Conservation (phyloP, 1,284 basidiomycete species). For the Leccinum insolens region DNA sequence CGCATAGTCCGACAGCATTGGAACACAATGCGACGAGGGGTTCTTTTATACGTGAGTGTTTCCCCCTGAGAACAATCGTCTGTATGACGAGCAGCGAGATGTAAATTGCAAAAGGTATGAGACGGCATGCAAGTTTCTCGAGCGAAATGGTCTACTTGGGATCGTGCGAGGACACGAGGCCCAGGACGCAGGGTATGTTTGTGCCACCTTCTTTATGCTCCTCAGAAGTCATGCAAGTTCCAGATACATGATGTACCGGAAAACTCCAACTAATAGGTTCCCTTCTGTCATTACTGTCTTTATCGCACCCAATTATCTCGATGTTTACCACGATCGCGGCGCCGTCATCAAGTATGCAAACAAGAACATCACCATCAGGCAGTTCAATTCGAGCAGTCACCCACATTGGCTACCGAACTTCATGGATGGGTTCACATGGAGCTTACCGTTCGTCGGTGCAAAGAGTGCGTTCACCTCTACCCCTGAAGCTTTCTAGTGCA, state of each 20-base stretch:
- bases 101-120: constrained; percentile 63
- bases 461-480: constrained; percentile 72
- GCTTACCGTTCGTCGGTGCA: constrained; percentile 95
- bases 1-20: constrained; percentile 19
- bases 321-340: constrained; percentile 86
- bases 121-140: constrained; percentile 93
- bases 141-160: constrained; percentile 89
- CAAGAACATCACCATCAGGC: constrained; percentile 96
- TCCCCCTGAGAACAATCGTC: background rate
- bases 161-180: constrained; percentile 98
- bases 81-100: constrained; percentile 3
- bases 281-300: constrained; percentile 91
- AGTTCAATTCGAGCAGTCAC: constrained; percentile 94
- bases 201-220: background rate
- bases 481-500: background rate
- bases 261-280: constrained; percentile 46
- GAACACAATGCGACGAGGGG: constrained; percentile 68
- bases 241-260: constrained; percentile 69
- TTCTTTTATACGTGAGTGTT: constrained; percentile 83
- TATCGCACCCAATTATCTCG: constrained; percentile 85
- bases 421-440: constrained; percentile 99
- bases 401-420: constrained; percentile 97
- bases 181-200: constrained; percentile 87
- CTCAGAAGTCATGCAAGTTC: constrained; percentile 16
- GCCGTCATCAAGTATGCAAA: constrained; percentile 98